A percentile compares a stretch with the other conserved stretches of the same genome.
phyloP scores from a whole-genome alignment of 306 rosid genomes.

The Oemleria cerasiformis region DNA sequence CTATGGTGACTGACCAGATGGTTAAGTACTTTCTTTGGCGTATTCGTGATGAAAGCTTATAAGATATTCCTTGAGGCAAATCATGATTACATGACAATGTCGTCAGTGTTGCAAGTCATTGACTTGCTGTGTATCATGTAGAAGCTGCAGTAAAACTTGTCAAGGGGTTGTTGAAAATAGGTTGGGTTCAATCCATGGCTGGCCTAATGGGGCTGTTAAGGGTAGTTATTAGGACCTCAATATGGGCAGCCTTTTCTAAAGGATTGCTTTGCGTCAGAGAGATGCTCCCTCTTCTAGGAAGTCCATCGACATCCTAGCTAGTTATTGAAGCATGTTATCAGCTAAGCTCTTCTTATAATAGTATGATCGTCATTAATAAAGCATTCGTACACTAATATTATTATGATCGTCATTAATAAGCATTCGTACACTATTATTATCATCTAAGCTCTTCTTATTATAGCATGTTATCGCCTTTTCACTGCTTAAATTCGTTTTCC shows the following conservation, averaged over 20 bases:
- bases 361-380: neutral
- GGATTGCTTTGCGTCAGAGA: neutral
- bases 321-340: neutral
- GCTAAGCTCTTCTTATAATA: neutral
- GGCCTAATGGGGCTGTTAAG: neutral
- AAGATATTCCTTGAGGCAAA: neutral
- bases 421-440: no score
- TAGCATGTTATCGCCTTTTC: no score
- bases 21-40: neutral
- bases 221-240: neutral
- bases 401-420: no score
- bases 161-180: neutral
- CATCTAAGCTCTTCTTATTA: no score
- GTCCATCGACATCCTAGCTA: neutral
- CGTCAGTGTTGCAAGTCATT: neutral
- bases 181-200: neutral
- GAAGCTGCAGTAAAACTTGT: neutral
- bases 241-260: neutral
- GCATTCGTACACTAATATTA: neutral
- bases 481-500: neutral
- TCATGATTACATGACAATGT: neutral
- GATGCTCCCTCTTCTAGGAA: neutral
- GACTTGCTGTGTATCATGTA: neutral
- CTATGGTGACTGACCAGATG: neutral
- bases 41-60: neutral